These are phyloP conservation scores for Hevea brasiliensis DNA, from an alignment of 345 rosid species.

Conservation along the genomic window DNA sequence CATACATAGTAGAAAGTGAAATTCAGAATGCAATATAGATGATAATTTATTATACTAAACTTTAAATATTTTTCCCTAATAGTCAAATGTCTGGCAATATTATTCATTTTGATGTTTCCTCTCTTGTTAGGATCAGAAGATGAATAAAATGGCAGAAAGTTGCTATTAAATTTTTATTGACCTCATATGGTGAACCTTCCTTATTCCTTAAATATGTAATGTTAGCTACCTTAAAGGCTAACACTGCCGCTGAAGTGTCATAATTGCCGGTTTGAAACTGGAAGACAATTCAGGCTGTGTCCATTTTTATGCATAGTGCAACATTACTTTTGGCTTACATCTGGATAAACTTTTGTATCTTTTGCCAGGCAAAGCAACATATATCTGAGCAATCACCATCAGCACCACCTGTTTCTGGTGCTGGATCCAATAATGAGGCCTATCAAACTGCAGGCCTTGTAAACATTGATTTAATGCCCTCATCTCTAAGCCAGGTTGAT, in stretches of 20 bases:
- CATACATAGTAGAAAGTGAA: background rate
- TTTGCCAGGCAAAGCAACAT: slow-evolving; percentile 29
- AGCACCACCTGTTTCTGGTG: slow-evolving; percentile 22
- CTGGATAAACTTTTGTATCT: background rate
- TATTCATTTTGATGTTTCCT: too few species aligned
- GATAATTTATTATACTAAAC: background rate
- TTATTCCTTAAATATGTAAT: background rate
- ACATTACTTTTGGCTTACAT: background rate
- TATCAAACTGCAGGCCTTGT: slow-evolving; percentile 20
- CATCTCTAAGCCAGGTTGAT: slow-evolving; percentile 82
- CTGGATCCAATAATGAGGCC: slow-evolving; percentile 32
- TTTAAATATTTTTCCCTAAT: too few species aligned
- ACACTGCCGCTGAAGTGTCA: background rate
- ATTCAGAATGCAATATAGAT: background rate
- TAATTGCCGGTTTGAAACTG: background rate
- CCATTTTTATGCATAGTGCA: background rate
- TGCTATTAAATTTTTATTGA: background rate
- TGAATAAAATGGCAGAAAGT: background rate
- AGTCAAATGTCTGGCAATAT: too few species aligned
- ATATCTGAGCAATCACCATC: slow-evolving; percentile 14
- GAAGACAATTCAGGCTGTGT: background rate
- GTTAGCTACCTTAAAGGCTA: background rate
- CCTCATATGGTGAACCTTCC: background rate
- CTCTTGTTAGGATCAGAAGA: background rate
- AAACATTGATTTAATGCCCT: slow-evolving; percentile 62